These are phyloP conservation scores for Capronia coronata DNA, from an alignment of 2,329 filamentous ascomycete genomes.

Conservation along the genomic window DNA sequence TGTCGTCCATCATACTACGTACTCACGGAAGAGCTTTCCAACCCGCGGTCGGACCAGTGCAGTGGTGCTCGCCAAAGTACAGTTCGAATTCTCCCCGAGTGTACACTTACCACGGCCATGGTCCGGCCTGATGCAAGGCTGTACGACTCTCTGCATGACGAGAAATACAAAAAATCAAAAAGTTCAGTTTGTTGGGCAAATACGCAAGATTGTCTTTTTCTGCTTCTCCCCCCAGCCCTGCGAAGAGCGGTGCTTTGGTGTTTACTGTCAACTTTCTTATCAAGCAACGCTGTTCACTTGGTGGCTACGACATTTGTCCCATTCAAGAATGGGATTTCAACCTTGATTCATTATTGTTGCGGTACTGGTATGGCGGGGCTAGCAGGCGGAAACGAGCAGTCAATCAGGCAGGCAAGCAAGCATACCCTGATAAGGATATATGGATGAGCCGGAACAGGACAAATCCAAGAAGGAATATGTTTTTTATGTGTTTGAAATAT, in stretches of 20 bases:
- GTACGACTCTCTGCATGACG: slow-evolving; percentile 1
- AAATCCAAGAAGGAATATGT: too few species aligned
- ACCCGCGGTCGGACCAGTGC: not conserved
- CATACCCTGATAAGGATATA: too few species aligned
- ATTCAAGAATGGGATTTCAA: not conserved
- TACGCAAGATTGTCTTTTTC: not conserved
- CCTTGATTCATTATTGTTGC: not conserved
- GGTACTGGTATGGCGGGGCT: too few species aligned
- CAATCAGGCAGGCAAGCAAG: too few species aligned
- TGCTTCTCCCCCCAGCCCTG: not conserved
- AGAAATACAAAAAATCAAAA: not conserved
- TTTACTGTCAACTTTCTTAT: not conserved
- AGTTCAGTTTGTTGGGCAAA: not conserved
- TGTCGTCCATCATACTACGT: too few species aligned
- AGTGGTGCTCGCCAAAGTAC: slow-evolving; percentile 10
- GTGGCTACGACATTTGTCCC: not conserved
- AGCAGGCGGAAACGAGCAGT: too few species aligned
- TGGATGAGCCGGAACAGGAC: too few species aligned
- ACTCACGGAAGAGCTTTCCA: too few species aligned
- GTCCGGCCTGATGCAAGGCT: not conserved
- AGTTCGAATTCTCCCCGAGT: slow-evolving; percentile 7
- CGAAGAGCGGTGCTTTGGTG: not conserved
- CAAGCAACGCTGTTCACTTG: not conserved
- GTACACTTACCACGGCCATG: slow-evolving; percentile 12
- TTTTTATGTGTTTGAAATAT: too few species aligned